These are phyloP conservation scores for Tylopilus sp. DNA, from an alignment of 768 basidiomycete genomes.

Conservation along the genomic window DNA sequence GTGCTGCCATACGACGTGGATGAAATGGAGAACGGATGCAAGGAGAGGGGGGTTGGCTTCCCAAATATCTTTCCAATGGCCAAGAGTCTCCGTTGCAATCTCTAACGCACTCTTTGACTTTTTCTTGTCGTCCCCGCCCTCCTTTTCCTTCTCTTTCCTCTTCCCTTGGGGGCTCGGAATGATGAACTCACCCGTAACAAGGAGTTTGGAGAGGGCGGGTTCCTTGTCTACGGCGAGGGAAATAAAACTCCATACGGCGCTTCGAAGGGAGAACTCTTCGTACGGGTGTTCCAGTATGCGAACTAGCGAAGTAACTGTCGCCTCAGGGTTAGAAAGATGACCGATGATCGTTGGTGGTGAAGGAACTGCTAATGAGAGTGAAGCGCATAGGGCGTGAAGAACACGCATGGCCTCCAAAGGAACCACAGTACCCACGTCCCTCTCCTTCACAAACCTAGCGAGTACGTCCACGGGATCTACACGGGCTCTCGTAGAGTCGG, in stretches of 20 bases:
- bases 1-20: constrained; percentile 80
- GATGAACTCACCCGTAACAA: constrained; percentile 72
- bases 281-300: constrained; percentile 76
- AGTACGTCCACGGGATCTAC: constrained; percentile 75
- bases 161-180: constrained; percentile 43
- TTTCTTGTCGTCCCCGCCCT: constrained; percentile 24
- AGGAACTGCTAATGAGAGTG: constrained; percentile 56
- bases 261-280: constrained; percentile 68
- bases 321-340: constrained; percentile 75
- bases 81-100: constrained; percentile 63
- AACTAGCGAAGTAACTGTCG: constrained; percentile 62
- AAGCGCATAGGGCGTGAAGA: constrained; percentile 63
- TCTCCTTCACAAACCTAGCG: constrained; percentile 61
- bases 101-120: constrained; percentile 57
- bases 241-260: constrained; percentile 82
- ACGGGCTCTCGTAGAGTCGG: constrained; percentile 45
- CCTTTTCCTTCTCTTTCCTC: constrained; percentile 29
- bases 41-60: constrained; percentile 74
- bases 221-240: constrained; percentile 79
- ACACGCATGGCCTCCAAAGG: constrained; percentile 67
- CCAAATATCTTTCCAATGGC: constrained; percentile 73
- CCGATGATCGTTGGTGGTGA: constrained; percentile 72
- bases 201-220: constrained; percentile 77
- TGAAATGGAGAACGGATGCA: constrained; percentile 68
- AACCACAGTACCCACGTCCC: constrained; percentile 56